Conservation (phyloP, 1,139 yeast genomes). For the Yamadazyma dushanensis region DNA sequence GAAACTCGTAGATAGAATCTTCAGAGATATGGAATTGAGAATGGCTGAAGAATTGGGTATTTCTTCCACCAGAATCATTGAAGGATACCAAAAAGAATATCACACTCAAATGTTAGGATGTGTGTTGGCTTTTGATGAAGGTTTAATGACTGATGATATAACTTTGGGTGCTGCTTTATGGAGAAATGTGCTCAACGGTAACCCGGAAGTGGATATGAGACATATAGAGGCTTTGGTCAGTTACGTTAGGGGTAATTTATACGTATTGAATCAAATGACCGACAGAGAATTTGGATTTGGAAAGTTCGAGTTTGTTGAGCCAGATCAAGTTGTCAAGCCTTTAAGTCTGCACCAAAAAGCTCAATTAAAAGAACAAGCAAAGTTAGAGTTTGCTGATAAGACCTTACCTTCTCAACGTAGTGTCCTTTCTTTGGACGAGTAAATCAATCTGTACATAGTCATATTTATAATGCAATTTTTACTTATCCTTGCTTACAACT, state of each 20-base stretch:
- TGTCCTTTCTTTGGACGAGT: constrained; percentile 61
- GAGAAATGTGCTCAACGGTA: constrained; percentile 90
- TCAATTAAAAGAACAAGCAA: constrained; percentile 40
- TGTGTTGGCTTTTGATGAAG: constrained; percentile 91
- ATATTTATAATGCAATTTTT: constrained; percentile 5
- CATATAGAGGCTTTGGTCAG: constrained; percentile 86
- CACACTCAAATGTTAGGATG: constrained; percentile 89
- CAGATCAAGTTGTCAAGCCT: constrained; percentile 74
- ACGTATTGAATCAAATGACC: constrained; percentile 78
- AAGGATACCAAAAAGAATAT: constrained; percentile 84
- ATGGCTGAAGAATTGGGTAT: constrained; percentile 85
- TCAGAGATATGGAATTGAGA: constrained; percentile 85
- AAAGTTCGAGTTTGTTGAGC: constrained; percentile 80
- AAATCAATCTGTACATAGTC: constrained; percentile 7
- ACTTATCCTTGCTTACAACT: constrained; percentile 12
- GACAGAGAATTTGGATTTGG: constrained; percentile 95
- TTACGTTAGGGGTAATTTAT: constrained; percentile 85
- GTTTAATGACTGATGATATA: constrained; percentile 76
- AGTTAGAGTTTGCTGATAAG: constrained; percentile 35
- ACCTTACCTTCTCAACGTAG: constrained; percentile 65
- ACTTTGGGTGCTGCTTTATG: constrained; percentile 86
- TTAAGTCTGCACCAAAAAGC: constrained; percentile 63
- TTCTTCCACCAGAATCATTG: constrained; percentile 78
- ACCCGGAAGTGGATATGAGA: constrained; percentile 76
- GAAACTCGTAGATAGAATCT: constrained; percentile 83